Conservation (phyloP, 768 basidiomycete genomes). For the Coprinopsis strossmayeri region DNA sequence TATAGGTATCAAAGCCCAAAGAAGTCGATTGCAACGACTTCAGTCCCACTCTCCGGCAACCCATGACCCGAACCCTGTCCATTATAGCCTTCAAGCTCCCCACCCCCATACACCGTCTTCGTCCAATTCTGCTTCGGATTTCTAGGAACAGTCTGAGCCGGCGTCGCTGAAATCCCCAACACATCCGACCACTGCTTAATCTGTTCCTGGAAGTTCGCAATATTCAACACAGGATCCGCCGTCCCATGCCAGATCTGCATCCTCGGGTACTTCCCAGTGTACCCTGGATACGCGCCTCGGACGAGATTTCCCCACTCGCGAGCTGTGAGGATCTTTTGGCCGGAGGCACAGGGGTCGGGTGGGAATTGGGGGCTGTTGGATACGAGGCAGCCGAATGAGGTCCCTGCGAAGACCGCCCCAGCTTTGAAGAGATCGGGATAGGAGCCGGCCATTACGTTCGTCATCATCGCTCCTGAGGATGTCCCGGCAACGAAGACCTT, state of each 20-base stretch:
- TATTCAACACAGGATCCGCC: conserved; percentile 42
- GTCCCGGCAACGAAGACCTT: conserved; percentile 49
- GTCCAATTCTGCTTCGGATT: conserved; percentile 40
- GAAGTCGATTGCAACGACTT: conserved; percentile 33
- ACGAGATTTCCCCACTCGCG: conserved; percentile 45
- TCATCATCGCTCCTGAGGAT: conserved; percentile 56
- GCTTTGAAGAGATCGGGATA: conserved; percentile 51
- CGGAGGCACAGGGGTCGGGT: conserved; percentile 40
- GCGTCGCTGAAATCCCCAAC: conserved; percentile 37
- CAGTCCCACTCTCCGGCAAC: conserved; percentile 41
- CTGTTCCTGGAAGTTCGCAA: conserved; percentile 45
- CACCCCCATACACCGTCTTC: conserved; percentile 40
- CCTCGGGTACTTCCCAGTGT: conserved; percentile 46
- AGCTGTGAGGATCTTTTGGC: conserved; percentile 35
- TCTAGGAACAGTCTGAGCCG: conserved; percentile 29
- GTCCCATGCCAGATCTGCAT: conserved; percentile 56
- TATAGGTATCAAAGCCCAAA: conserved; percentile 42
- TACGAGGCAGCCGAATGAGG: conserved; percentile 49
- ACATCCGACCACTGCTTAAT: conserved; percentile 55
- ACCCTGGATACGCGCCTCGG: conserved; percentile 42
- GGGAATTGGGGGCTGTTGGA: conserved; percentile 30
- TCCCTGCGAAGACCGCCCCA: conserved; percentile 44
- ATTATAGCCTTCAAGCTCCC: conserved; percentile 37
- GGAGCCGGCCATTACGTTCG: conserved; percentile 46
- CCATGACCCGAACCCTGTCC: conserved; percentile 47